Evolutionary conservation across 306 rosid species (phyloP), one percentile per base, ranked within the genome.

Genomic region (Abrus pulchellus): DNA sequence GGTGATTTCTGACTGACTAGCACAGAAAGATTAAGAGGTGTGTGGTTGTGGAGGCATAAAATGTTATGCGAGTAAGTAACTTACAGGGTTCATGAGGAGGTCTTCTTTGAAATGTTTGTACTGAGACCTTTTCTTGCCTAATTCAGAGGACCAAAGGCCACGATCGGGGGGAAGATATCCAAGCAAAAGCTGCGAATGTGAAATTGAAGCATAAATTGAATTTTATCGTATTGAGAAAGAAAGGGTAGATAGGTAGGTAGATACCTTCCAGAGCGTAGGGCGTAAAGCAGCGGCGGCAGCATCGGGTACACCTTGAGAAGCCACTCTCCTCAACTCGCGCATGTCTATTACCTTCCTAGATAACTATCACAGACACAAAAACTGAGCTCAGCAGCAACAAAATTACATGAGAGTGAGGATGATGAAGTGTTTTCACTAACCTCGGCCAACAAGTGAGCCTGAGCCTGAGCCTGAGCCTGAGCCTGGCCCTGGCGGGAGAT

Each of bases 1-100:
- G 14, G 97, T 76, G 81, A 94, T 86, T 86, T 94, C 99, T 90
- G 99, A 92, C 99, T 94, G 88, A 90, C 99, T 93, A 94, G 99
- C 92, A 93, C 89, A 86, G 73, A 88, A 86, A 91, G 75, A 90
- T 87, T 94, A 84, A 92, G 97, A 86, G 68, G 80, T 67, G 20
- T 66, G 72, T 27, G 20, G 72, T 20, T 43, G 72, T 48, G 83
- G 78, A 79, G 34, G 84, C 84, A 80, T 75, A 60, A 41, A 85
- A 80, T 66, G 40, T 9, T 14, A 48, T 3, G 41, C 1, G 27
- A 10, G 9, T 12, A 32, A 75, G 59, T 70, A 87, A 93, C 95
- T 84, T 89, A 94, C 99, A 71, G 99, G 99, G 87, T 94, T 94
- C 93, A 91, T 83, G 85, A 94, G 86, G 70, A 93, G 91, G 30